Evolutionary conservation across 2,329 filamentous ascomycete genomes (phyloP), one percentile per base, ranked within the genome.

Genomic region (Alternaria brassicae): DNA sequence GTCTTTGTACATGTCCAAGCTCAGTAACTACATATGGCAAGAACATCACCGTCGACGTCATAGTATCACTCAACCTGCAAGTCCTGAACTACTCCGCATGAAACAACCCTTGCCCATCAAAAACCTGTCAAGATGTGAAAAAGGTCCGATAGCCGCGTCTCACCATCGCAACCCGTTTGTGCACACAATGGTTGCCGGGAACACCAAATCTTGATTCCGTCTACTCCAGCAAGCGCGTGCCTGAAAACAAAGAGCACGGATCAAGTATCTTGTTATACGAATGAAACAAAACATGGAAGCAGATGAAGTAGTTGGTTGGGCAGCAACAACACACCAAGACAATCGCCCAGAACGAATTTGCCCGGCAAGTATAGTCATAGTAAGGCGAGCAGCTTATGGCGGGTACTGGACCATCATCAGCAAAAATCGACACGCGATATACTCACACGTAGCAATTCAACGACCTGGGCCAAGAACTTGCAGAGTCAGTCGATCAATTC

Each of bases 121-220:
- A 39, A 48, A 48, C 44, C 44, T 48, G 44, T 48, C 44, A 48
- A 48, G 13, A 36, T 48, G 28, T 34, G 3, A 13, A 23, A 34
- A 48, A 32, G 44, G 44, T 36, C 44, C 44, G 44, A 48, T 48
- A 48, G 44, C 28, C 44, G 44, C 44, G 44, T 34, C 32, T 48
- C 44, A 48, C 44, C 19, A 48, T 36, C 19, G 44, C 44, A 48
- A 34, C 28, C 32, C 30, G 30, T 32, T 32, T 32, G 44, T 48
- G 28, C 7, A 48, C 44, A 23, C 44, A 21, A 47, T 47, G 27
- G 44, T 36, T 15, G 17, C 9, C 17, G 12, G 44, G 44, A 47
- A 47, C 44, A 23, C 44, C 44, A 23, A 23, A 32, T 30, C 17
- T 17, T 34, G 28, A 13, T n/a, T 17, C 27, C 28, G 12, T 34